phyloP scores from a whole-genome alignment of 179 eudicot species.

The Gypsophila paniculata region DNA sequence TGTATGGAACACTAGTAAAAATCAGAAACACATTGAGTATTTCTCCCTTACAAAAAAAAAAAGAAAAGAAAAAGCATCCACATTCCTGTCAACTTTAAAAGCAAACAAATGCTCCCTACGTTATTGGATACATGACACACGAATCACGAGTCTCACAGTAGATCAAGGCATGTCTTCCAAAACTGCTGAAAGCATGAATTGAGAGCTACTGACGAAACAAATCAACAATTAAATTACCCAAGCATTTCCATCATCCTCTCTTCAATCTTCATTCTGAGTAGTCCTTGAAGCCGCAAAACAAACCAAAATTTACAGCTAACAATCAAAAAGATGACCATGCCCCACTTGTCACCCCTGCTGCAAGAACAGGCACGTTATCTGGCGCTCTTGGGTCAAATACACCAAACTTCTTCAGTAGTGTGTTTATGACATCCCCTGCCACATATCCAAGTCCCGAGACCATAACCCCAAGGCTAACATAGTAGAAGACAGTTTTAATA shows the following conservation, averaged over 20 bases:
- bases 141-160: too few species aligned
- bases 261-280: neutral
- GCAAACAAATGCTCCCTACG: neutral
- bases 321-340: constrained; percentile 38
- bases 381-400: constrained; percentile 39
- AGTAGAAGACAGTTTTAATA: constrained; percentile 40
- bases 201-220: neutral
- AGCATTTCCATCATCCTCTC: neutral
- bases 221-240: neutral
- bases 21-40: too few species aligned
- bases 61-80: too few species aligned
- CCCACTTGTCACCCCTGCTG: constrained; percentile 19
- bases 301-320: neutral
- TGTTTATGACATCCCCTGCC: constrained; percentile 47
- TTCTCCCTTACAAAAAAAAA: too few species aligned
- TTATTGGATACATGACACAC: neutral
- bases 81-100: neutral
- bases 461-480: constrained; percentile 46
- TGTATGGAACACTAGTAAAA: neutral
- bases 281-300: constrained; percentile 2
- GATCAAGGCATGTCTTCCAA: neutral
- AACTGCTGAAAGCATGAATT: constrained; percentile 12
- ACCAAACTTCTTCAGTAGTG: constrained; percentile 53
- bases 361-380: constrained; percentile 24
- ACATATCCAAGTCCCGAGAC: constrained; percentile 69